Evolutionary conservation across 805 yeast species (phyloP).

Genomic region (Ogataea ramenticola): DNA sequence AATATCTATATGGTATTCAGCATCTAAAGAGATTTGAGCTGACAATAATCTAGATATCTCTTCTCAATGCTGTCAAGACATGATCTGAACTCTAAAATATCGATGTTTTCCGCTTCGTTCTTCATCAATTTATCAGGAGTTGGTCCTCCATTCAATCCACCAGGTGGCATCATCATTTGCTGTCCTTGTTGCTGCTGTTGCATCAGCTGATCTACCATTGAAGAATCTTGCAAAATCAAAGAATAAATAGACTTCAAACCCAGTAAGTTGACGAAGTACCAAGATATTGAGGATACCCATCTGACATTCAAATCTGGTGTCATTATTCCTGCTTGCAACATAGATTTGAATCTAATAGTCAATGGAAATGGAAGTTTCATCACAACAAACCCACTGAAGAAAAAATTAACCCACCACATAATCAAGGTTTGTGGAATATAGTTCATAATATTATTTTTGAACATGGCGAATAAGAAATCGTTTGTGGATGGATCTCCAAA

Average conservation of each 20-base stretch:
- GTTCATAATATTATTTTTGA: slow-evolving; percentile 75
- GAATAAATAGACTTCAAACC: slow-evolving; percentile 79
- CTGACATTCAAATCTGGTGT: slow-evolving; percentile 83
- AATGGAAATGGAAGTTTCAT: slow-evolving; percentile 89
- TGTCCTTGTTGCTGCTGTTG: slow-evolving; percentile 29
- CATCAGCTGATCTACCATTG: slow-evolving; percentile 37
- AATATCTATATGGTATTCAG: not conserved
- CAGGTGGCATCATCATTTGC: slow-evolving; percentile 22
- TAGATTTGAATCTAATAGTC: slow-evolving; percentile 81
- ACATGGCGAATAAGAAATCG: slow-evolving; percentile 69
- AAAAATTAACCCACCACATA: slow-evolving; percentile 94
- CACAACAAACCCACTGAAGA: slow-evolving; percentile 85
- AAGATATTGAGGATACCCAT: slow-evolving; percentile 90
- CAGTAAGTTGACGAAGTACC: slow-evolving; percentile 86
- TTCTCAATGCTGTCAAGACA: slow-evolving; percentile 56
- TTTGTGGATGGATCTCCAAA: slow-evolving; percentile 63
- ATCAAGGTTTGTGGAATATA: slow-evolving; percentile 87
- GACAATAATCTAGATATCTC: slow-evolving; percentile 30
- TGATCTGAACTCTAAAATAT: slow-evolving; percentile 49
- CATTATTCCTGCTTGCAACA: slow-evolving; percentile 82
- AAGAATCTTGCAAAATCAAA: slow-evolving; percentile 50
- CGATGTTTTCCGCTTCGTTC: slow-evolving; percentile 63
- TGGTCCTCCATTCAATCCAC: slow-evolving; percentile 50
- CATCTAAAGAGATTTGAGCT: not conserved
- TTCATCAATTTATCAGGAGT: slow-evolving; percentile 56